Evolutionary conservation across 257 asterid species (phyloP).

Genomic region (Solanum tacnaense): DNA sequence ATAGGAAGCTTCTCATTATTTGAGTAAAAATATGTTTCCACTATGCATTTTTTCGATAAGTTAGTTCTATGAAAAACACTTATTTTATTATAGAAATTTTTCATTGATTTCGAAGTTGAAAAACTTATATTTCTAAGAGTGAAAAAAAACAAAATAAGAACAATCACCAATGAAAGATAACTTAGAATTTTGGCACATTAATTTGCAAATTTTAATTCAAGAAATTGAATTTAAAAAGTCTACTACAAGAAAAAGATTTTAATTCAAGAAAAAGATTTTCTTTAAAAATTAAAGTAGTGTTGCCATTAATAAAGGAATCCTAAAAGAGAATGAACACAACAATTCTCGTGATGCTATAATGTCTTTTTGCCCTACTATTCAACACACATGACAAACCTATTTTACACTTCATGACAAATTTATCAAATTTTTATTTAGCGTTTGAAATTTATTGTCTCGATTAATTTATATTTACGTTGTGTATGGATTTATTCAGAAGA

Average conservation of each 20-base stretch:
- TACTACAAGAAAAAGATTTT: neutral
- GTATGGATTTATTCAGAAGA: neutral
- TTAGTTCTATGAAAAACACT: neutral
- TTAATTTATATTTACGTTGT: neutral
- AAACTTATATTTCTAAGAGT: neutral
- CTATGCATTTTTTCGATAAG: neutral
- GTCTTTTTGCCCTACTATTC: neutral
- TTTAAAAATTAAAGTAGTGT: neutral
- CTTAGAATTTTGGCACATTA: neutral
- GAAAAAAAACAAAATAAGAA: neutral
- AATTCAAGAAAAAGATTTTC: neutral
- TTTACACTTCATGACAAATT: neutral
- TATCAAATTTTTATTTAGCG: neutral
- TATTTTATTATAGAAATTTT: too few species aligned
- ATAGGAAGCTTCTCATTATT: neutral
- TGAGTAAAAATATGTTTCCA: too few species aligned
- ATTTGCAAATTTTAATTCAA: neutral
- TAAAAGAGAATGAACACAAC: neutral
- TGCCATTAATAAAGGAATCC: neutral
- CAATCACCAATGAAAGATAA: neutral
- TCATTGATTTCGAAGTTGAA: neutral
- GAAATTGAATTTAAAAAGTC: neutral
- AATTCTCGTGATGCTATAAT: neutral
- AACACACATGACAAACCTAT: neutral
- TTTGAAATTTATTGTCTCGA: neutral